Evolutionary conservation across 2,329 filamentous ascomycete genomes (phyloP), one percentile per base, ranked within the genome.

Genomic region (Penicillium sp.): DNA sequence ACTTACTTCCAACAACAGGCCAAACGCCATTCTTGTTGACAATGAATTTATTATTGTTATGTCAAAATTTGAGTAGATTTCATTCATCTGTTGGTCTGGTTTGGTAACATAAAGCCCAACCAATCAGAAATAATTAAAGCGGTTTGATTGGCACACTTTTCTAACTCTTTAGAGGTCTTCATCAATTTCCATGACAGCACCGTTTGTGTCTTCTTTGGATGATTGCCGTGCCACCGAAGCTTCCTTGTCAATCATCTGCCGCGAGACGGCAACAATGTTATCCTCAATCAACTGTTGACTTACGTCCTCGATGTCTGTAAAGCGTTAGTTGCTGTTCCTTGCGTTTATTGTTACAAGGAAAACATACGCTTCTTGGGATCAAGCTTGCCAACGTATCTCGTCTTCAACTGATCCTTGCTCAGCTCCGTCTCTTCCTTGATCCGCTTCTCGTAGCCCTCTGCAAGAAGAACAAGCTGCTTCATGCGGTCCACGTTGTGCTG

Each of bases 221-320:
- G 76, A 75, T 72, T 58, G 89, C 82, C 76, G 88, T 21, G 93
- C 91, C 76, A 96, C 90, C 5, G 92, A 94, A 4, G 94, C 94
- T 76, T 99, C 94, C 80, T 97, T 97, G 80, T 97, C 94, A 70
- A 99, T 97, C 93, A 99, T 97, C 77, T 97, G 94, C 74, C 93
- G 84, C 64, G 92, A 95, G n/a, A 99, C 92, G 4, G 92, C 91
- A 13, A 99, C 94, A 64, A 99, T 99, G 78, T 99, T 99, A 84
- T 99, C 94, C 79, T 99, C 95, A 70, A 99, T 97, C 64, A 97
- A 84, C 74, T 95, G 88, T 78, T 97, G 92, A 54, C 94, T 94
- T 46, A 99, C 91, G 68, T 96, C 92, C 77, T 97, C 92, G 72
- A 99, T 84, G 75, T 99, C 82, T 85, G 63, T 46, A 56, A 11